Evolutionary conservation across 176 grass and related monocot genomes (phyloP).

Genomic region (Aechmea fasciata): DNA sequence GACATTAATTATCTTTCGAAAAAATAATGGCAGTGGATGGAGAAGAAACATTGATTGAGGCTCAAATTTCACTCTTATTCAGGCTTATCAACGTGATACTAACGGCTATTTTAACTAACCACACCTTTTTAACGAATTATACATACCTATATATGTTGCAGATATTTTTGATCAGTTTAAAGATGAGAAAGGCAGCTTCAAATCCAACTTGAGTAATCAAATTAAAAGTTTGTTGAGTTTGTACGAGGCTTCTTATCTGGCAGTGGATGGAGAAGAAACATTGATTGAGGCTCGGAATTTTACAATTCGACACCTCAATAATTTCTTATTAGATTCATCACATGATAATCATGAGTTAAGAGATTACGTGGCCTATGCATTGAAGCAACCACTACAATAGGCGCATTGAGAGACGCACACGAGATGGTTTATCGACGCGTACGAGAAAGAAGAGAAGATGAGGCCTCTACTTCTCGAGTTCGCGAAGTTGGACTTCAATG

Average conservation of each 20-base stretch:
- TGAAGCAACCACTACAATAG: conserved; percentile 12
- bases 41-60: too few species aligned
- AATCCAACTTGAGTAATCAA: neutral
- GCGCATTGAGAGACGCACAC: neutral
- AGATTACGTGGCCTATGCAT: neutral
- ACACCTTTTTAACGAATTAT: too few species aligned
- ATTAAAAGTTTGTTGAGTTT: conserved; percentile 16
- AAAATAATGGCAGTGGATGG: too few species aligned
- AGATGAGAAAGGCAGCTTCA: too few species aligned
- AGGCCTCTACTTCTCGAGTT: conserved; percentile 17
- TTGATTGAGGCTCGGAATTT: conserved; percentile 19
- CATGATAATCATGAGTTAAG: neutral
- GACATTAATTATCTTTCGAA: neutral
- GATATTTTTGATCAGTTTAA: too few species aligned
- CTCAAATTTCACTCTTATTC: too few species aligned
- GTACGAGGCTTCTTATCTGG: conserved; percentile 23
- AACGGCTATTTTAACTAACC: too few species aligned
- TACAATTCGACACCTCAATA: conserved; percentile 18
- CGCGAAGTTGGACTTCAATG: conserved; percentile 29
- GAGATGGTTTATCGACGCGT: conserved; percentile 12
- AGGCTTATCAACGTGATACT: too few species aligned
- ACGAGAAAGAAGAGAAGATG: neutral
- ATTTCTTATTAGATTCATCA: neutral
- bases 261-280: conserved; percentile 14
- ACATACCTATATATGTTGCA: too few species aligned